A percentile compares a stretch with the other conserved stretches of the same genome.
Evolutionary conservation across 345 rosid species (phyloP).

Genomic region (Firmiana major): DNA sequence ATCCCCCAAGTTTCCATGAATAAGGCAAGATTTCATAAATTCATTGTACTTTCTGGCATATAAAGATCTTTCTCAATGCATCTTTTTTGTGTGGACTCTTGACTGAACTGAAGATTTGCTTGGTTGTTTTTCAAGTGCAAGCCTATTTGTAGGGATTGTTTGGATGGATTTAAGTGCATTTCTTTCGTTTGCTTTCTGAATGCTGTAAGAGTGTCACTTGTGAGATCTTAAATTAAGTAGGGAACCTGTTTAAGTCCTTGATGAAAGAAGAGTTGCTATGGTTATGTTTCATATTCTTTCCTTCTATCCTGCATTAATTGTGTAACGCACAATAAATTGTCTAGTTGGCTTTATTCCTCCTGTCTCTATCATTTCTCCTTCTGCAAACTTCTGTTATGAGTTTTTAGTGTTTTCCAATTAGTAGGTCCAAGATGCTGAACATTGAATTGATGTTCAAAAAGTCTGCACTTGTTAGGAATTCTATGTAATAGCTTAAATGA

Average conservation of each 20-base stretch:
- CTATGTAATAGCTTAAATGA: not conserved
- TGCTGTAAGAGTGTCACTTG: not conserved
- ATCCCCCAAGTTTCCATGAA: conserved; percentile 30
- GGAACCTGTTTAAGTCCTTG: not conserved
- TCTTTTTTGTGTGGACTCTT: not conserved
- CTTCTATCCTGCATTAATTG: not conserved
- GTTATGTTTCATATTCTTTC: not conserved
- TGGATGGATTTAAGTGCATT: not conserved
- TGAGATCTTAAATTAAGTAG: not conserved
- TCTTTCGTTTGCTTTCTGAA: not conserved
- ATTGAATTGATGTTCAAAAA: not conserved
- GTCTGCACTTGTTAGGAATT: not conserved
- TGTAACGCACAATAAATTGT: not conserved
- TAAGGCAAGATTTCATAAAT: conserved; percentile 42
- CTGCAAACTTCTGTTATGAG: not conserved
- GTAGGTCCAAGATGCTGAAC: not conserved
- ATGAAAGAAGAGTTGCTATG: not conserved
- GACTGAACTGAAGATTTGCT: not conserved
- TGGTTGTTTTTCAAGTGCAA: not conserved
- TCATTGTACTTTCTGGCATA: not conserved
- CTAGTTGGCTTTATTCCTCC: not conserved
- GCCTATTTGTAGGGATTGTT: not conserved
- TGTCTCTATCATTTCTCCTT: not conserved
- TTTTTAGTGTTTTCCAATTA: not conserved
- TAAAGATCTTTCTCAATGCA: too few relatives aligned